Base-by-base conservation (phyloP, 1,284 basidiomycete genomes). In the Anthracocystis panici-leucophaei region DNA sequence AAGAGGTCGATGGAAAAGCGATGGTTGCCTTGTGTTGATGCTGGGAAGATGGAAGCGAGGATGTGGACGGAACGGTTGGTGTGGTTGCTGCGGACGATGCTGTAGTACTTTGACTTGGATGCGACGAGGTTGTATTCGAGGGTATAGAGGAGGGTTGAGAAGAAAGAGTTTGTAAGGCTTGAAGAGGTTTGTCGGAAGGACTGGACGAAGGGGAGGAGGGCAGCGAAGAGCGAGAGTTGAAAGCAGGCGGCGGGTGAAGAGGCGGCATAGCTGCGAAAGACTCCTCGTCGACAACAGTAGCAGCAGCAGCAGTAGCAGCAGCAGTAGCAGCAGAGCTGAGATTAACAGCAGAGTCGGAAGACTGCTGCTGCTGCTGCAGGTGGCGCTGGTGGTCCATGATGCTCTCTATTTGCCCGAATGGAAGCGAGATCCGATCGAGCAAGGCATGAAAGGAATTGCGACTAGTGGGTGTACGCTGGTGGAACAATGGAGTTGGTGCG, bases 1-100 rank as follows among this genome's bases (percentile, higher is more conserved):
- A 40, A 11, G 63, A 40, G 20, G 40, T 41, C 16, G 64, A 41
- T 6, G 64, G 70, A 35, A 60, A 57, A 40, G 54, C 57, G 53
- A 61, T 61, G 44, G 61, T 29, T 5, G 46, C 56, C 18, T 48
- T 23, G 20, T 51, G 35, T 29, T 18, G 54, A 54, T 70, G 60
- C 44, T 58, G 29, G 10, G 54, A 40, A 20, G 65, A 21, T 40
- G 55, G 23, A 21, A 40, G n/a, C 16, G 18, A 16, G 3, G 49
- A 21, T 14, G 27, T 16, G 33, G 12, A 6, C 31, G 31, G 10
- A 38, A 38, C 35, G 20, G 33, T 23, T 11, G 57, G 18, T 46
- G 42, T 6, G 31, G 48, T 25, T 56, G 62, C 6, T 58, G 55
- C 4, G 18, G 57, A 38, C 12, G 59, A 20, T 38, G 58, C 46